Evolutionary conservation across 2,329 filamentous ascomycete species (phyloP).

Genomic region (Apiospora marii): DNA sequence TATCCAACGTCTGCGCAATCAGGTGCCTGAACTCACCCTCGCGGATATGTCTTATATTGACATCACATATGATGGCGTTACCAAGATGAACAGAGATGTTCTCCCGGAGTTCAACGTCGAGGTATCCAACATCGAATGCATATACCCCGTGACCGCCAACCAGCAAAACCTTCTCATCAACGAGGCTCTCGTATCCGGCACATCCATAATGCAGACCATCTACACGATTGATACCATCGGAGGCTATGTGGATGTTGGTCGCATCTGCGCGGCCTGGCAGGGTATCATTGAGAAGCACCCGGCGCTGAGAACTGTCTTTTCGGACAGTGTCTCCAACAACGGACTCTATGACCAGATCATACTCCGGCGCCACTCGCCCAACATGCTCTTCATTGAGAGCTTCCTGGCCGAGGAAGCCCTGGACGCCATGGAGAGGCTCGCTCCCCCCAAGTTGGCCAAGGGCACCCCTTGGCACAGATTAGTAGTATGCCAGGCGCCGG

Average conservation of each 20-base stretch:
- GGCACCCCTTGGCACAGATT: slow-evolving; percentile 57
- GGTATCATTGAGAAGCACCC: slow-evolving; percentile 54
- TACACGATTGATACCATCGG: slow-evolving; percentile 55
- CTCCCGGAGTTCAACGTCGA: slow-evolving; percentile 51
- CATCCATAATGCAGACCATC: slow-evolving; percentile 54
- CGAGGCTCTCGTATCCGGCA: slow-evolving; percentile 50
- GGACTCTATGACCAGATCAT: slow-evolving; percentile 60
- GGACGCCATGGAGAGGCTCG: slow-evolving; percentile 50
- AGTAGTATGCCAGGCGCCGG: slow-evolving; percentile 55
- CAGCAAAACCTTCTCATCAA: slow-evolving; percentile 60
- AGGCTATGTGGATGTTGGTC: slow-evolving; percentile 49
- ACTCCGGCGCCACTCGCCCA: slow-evolving; percentile 54
- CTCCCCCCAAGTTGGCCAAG: slow-evolving; percentile 48
- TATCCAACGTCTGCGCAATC: slow-evolving; percentile 49
- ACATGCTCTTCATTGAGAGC: slow-evolving; percentile 62
- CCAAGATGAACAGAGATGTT: slow-evolving; percentile 52
- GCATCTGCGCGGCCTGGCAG: slow-evolving; percentile 59
- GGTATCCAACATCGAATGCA: slow-evolving; percentile 55
- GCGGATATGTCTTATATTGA: slow-evolving; percentile 58
- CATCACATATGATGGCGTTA: slow-evolving; percentile 54
- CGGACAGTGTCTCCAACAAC: slow-evolving; percentile 56
- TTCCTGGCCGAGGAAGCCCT: slow-evolving; percentile 48
- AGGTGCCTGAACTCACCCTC: slow-evolving; percentile 57
- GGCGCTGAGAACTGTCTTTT: slow-evolving; percentile 59
- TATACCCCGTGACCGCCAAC: slow-evolving; percentile 55